phyloP scores from a whole-genome alignment of 2,329 filamentous ascomycete species.

The Aspergillus sp. region DNA sequence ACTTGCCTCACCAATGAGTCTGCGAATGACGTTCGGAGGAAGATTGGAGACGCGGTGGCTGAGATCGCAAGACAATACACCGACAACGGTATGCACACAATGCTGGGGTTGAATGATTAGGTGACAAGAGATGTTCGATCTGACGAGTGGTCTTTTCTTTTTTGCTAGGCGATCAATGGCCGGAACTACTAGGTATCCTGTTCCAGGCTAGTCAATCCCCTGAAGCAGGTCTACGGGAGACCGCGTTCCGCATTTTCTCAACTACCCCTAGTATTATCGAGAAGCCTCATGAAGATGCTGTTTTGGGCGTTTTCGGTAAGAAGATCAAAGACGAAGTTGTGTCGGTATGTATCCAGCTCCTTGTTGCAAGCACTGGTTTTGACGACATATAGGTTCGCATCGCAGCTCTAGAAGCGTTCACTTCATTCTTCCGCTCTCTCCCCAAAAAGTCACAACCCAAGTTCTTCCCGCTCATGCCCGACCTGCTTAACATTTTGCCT shows the following conservation, averaged over 20 bases:
- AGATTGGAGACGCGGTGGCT: constrained; percentile 96
- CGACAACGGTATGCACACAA: constrained; percentile 72
- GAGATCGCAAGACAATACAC: constrained; percentile 94
- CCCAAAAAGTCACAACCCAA: constrained; percentile 85
- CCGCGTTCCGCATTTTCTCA: constrained; percentile 91
- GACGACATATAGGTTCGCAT: constrained; percentile 71
- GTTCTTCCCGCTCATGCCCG: constrained; percentile 84
- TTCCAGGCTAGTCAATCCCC: constrained; percentile 89
- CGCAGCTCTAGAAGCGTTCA: constrained; percentile 94
- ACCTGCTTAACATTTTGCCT: constrained; percentile 91
- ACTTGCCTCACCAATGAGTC: constrained; percentile 75
- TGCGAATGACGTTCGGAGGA: constrained; percentile 79
- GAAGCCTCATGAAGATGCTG: constrained; percentile 90
- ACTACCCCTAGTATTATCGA: constrained; percentile 95
- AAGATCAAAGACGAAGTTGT: constrained; percentile 90
- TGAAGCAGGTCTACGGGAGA: constrained; percentile 84
- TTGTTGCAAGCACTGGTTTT: constrained; percentile 8
- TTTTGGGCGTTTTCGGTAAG: constrained; percentile 83
- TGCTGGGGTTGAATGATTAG: background rate
- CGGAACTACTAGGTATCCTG: constrained; percentile 81
- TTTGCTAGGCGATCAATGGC: constrained; percentile 76
- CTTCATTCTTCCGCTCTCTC: constrained; percentile 91
- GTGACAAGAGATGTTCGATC: constrained; percentile 10
- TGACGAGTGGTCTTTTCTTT: constrained; percentile 21
- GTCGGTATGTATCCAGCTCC: constrained; percentile 57